phyloP scores from a whole-genome alignment of 2,329 filamentous ascomycete genomes.

The Geoglossum cookeanum region DNA sequence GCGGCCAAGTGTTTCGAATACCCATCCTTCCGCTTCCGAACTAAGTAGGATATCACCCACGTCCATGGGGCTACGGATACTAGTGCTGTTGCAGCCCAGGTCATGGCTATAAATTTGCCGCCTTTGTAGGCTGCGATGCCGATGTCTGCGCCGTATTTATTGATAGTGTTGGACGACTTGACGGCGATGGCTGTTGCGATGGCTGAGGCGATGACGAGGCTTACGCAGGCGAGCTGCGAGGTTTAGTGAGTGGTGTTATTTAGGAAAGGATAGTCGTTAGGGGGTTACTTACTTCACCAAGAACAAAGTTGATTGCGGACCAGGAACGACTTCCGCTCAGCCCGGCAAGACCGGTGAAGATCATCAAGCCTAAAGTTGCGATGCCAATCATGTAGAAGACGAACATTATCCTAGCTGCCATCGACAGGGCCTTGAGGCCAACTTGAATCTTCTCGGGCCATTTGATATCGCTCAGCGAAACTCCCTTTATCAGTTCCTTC shows the following conservation, averaged over 20 bases:
- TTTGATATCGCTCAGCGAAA: slow-evolving; percentile 32
- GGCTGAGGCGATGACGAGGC: slow-evolving; percentile 54
- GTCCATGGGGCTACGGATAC: slow-evolving; percentile 19
- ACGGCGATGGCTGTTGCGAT: slow-evolving; percentile 45
- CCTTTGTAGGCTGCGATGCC: slow-evolving; percentile 32
- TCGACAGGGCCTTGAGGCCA: slow-evolving; percentile 30
- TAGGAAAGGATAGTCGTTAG: too few relatives aligned
- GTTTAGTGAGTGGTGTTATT: too few relatives aligned
- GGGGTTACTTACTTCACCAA: slow-evolving; percentile 23
- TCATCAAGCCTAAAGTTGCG: slow-evolving; percentile 29
- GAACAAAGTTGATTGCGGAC: slow-evolving; percentile 29
- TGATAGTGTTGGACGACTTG: slow-evolving; percentile 33
- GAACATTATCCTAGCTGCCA: slow-evolving; percentile 32
- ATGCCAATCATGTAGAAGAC: slow-evolving; percentile 40
- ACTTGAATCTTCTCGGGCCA: slow-evolving; percentile 38
- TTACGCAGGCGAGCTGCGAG: slow-evolving; percentile 29
- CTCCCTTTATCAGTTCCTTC: slow-evolving; percentile 26
- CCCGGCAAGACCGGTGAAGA: slow-evolving; percentile 19
- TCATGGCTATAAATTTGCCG: slow-evolving; percentile 35
- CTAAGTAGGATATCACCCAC: slow-evolving; percentile 8
- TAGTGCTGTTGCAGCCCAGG: slow-evolving; percentile 35
- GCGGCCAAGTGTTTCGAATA: too few relatives aligned
- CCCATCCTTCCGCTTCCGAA: too few relatives aligned
- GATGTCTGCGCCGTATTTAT: slow-evolving; percentile 30
- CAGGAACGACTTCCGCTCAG: slow-evolving; percentile 17